Conservation (phyloP, 2,329 filamentous ascomycete species). For the Cladosporium sp. region DNA sequence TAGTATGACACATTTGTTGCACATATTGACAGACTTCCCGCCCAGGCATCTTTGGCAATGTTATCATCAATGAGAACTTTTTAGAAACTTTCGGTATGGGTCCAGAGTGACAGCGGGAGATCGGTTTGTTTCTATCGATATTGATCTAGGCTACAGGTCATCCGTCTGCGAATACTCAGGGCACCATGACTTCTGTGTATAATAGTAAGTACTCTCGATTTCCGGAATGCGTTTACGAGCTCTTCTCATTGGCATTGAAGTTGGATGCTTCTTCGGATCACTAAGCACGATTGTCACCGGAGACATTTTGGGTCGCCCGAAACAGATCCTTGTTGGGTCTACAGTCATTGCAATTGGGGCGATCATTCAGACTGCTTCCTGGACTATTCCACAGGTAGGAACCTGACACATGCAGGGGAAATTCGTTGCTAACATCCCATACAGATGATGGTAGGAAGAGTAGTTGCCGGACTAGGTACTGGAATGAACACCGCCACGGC, state of each 20-base stretch:
- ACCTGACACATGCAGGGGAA: too few species aligned
- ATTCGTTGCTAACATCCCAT: background rate
- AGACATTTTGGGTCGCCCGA: constrained; percentile 41
- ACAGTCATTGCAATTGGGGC: constrained; percentile 41
- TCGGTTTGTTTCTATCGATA: too few species aligned
- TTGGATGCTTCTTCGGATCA: constrained; percentile 47
- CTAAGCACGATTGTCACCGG: constrained; percentile 38
- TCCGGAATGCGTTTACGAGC: too few species aligned
- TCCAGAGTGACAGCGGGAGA: too few species aligned
- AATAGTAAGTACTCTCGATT: constrained; percentile 13
- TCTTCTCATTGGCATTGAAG: background rate
- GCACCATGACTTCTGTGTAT: constrained; percentile 34
- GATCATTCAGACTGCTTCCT: constrained; percentile 39
- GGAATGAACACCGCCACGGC: constrained; percentile 48
- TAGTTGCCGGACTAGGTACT: constrained; percentile 44
- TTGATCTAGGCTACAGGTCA: constrained; percentile 15
- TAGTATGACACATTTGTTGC: background rate
- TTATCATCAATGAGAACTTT: constrained; percentile 35
- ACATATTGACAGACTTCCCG: background rate
- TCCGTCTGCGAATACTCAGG: constrained; percentile 32
- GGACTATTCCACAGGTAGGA: constrained; percentile 29
- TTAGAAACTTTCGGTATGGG: constrained; percentile 31
- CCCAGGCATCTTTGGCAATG: constrained; percentile 28
- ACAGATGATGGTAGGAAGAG: constrained; percentile 41
- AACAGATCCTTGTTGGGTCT: constrained; percentile 39